Conservation (phyloP, 2,329 filamentous ascomycete genomes). For the Cladosporium sp. region DNA sequence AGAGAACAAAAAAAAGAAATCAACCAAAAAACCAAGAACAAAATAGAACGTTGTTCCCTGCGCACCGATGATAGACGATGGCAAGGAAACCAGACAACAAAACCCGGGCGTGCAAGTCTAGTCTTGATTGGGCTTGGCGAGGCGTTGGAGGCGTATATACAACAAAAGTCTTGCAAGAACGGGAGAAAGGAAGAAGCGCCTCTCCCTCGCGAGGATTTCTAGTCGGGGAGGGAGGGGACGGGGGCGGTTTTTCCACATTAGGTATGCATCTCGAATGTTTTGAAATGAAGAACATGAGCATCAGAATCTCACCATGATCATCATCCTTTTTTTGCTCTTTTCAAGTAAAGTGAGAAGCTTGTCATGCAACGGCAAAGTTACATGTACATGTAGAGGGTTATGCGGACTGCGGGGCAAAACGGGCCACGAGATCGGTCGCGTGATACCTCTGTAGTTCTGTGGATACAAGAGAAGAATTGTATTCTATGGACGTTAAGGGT, state of each 20-base stretch:
- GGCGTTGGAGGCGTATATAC: constrained; percentile 13
- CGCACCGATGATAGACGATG: too few species aligned
- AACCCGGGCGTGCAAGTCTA: constrained; percentile 22
- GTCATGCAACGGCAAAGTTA: too few species aligned
- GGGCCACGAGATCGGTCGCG: too few species aligned
- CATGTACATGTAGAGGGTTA: too few species aligned
- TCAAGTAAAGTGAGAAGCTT: not conserved
- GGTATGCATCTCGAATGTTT: constrained; percentile 13
- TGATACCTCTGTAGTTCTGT: too few species aligned
- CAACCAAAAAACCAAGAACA: constrained; percentile 1
- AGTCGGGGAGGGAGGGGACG: not conserved
- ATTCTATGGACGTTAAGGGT: too few species aligned
- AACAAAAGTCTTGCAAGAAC: too few species aligned
- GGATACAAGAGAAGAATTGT: too few species aligned
- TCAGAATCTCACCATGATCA: too few species aligned
- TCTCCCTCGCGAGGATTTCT: not conserved
- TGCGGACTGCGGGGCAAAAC: too few species aligned
- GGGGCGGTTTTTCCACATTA: constrained; percentile 1
- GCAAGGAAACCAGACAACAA: not conserved
- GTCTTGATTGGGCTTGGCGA: constrained; percentile 12
- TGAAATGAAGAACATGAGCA: constrained; percentile 13
- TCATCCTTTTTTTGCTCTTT: not conserved
- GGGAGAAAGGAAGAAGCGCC: constrained; percentile 2
- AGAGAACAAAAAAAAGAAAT: not conserved
- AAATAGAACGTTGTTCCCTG: too few species aligned